Base-by-base conservation (phyloP, 177 flowering plant species). In the Vitis hybrid region DNA sequence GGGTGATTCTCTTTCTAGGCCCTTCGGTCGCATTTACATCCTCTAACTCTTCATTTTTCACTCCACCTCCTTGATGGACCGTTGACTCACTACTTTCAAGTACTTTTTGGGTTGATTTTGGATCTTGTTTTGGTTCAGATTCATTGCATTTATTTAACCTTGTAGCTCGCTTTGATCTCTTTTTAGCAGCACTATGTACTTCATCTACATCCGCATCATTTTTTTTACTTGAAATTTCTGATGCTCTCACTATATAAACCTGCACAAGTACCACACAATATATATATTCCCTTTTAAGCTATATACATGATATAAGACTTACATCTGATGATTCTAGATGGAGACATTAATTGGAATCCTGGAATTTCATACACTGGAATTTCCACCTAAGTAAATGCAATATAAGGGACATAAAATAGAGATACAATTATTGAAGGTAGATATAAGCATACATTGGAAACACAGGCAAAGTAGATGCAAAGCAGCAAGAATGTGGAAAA, bases 211-310 rank as follows among this genome's bases (percentile, higher is more conserved):
- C 56, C 16, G 12, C 56, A 46, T 2, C 59, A 40, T 55, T 24
- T 4, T 68, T 60, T 69, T 67, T 14, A 62, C 32, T 57, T 14
- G 56, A 52, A 66, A 50, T 1, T 1, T 68, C 54, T 12, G 69
- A 75, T 59, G 76, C 86, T 67, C 74, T 76, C 65, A 81, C 74
- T n/a, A 76, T 81, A 72, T 83, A 79, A 62, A 83, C 68, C 84
- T 81, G 74, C 74, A 74, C 46, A 35, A 35, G 46, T 35, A 0
- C 46, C 46, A 35, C 46, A 35, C 46, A 35, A 35, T 6, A 35
- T 35, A 35, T 1, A 6, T 35, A 35, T 35, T 0, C 8, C 8
- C 46, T 35, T 35, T 35, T 35, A 35, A 35, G 46, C 46, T 35
- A 35, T 35, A 35, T 35, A 35, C 46, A 6, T 35, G 46, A 6